Evolutionary conservation across 2,329 filamentous ascomycete species (phyloP).

Genomic region (Claviceps quebecensis): DNA sequence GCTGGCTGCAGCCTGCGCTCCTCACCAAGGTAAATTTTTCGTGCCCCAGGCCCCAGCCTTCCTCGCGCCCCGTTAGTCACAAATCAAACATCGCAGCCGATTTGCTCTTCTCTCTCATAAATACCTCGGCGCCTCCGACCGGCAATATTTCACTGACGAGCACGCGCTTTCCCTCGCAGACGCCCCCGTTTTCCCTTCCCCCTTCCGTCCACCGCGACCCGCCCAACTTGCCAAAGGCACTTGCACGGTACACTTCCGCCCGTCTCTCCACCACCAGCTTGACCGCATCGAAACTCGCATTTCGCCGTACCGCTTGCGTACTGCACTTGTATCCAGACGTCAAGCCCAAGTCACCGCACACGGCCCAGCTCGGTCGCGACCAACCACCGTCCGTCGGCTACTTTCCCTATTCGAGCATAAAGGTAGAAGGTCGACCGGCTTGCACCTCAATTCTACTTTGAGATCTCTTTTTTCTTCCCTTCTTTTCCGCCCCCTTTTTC

Average conservation of each 20-base stretch:
- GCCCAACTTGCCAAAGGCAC: conserved; percentile 11
- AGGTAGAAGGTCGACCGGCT: background rate
- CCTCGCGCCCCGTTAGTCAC: conserved; percentile 23
- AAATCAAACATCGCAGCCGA: conserved; percentile 21
- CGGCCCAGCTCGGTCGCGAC: conserved; percentile 6
- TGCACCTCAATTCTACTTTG: background rate
- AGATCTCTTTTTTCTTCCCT: background rate
- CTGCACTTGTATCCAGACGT: conserved; percentile 1
- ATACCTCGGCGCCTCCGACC: conserved; percentile 31
- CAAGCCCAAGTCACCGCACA: conserved; percentile 3
- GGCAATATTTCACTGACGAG: conserved; percentile 29
- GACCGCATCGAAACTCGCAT: background rate
- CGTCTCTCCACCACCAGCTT: background rate
- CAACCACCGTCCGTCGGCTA: conserved; percentile 4
- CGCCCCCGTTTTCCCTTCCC: conserved; percentile 16
- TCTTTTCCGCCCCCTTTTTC: background rate
- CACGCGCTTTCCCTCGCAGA: conserved; percentile 31
- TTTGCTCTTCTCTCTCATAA: conserved; percentile 28
- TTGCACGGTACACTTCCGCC: conserved; percentile 5
- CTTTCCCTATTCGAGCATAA: background rate
- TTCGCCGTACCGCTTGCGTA: conserved; percentile 1
- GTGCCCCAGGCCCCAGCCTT: conserved; percentile 16
- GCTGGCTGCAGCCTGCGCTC: background rate
- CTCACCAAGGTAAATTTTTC: conserved; percentile 24
- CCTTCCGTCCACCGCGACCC: conserved; percentile 7